These are phyloP conservation scores for Geoglossum glabrum DNA, from an alignment of 495 filamentous ascomycete genomes.

Conservation along the genomic window DNA sequence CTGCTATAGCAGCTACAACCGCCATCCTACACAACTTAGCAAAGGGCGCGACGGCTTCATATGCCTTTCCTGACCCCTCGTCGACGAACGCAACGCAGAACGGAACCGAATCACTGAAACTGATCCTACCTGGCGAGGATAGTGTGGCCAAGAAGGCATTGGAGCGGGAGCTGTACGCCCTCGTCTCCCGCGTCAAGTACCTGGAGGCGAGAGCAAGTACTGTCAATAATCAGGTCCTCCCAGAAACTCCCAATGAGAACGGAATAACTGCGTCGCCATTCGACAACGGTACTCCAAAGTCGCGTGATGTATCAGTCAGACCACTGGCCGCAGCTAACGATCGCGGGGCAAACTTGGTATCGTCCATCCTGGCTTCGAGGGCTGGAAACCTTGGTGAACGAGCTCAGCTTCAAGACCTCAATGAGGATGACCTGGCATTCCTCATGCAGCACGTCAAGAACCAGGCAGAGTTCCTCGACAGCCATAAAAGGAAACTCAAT, in stretches of 20 bases:
- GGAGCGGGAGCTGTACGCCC: conserved; percentile 48
- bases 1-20: not conserved
- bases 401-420: conserved; percentile 23
- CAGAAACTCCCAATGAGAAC: conserved; percentile 41
- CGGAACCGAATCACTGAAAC: not conserved
- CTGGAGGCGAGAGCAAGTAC: conserved; percentile 45
- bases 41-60: not conserved
- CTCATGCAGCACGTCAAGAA: conserved; percentile 58
- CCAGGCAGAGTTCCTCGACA: conserved; percentile 57
- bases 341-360: conserved; percentile 12
- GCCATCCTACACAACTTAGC: not conserved
- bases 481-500: conserved; percentile 48
- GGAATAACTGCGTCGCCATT: conserved; percentile 29
- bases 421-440: conserved; percentile 48
- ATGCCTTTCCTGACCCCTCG: not conserved
- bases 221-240: conserved; percentile 32
- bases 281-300: conserved; percentile 21
- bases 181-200: conserved; percentile 44
- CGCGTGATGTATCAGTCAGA: conserved; percentile 10
- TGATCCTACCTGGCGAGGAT: conserved; percentile 37
- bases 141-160: conserved; percentile 44
- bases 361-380: conserved; percentile 14
- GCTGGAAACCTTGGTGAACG: conserved; percentile 24
- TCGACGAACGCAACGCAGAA: not conserved
- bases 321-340: conserved; percentile 22